Base-by-base conservation (phyloP, 352 stramenopile species). In the Globisporangium paroecandrum region DNA sequence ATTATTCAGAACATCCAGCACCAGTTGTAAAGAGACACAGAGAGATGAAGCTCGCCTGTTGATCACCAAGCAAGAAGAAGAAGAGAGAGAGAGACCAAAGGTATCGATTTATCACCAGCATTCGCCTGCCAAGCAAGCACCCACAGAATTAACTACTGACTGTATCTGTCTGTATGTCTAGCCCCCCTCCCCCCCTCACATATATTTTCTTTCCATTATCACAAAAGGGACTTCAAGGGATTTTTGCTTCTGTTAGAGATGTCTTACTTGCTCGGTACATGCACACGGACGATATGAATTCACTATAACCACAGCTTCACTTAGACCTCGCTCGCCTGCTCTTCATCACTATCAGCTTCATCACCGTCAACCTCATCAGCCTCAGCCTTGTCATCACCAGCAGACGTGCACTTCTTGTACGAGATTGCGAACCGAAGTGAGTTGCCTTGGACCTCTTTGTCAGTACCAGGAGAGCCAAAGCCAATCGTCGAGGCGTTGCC, bases 1-100 rank as follows among this genome's bases (percentile, higher is more conserved):
- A 76, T 93, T 63, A 89, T 95, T 60, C 78, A 88, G 62, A 67
- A 71, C 53, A 79, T 89, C 56, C 73, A 89, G 63, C 76, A 76
- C 22, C 73, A 84, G 61, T 76, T 89, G 74, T 89, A 61, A 61
- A 49, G 20, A 53, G 12, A 41, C 9, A 29, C 7, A 20, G 51
- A 24, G 34, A 61, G 29, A 47, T 8, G 51, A 3, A 15, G 10
- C 49, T 56, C 49, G 10, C 15, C 47, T 25, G 20, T 24, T 29
- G 9, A 56, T 29, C 9, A 29, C 7, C 18, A 12, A n/a, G 18
- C 15, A 27, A 13, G 27, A n/a, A 13, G 27, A 38, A 47, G 32
- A 46, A 22, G 13, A 9, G 13, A 36, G 25, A 20, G 5, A 20
- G 25, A 18, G 29, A 27, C 1, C 51, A 18, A 38, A 43, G 18